These are phyloP conservation scores for Lomentospora prolificans DNA, from an alignment of 2,329 filamentous ascomycete species.

Conservation along the genomic window DNA sequence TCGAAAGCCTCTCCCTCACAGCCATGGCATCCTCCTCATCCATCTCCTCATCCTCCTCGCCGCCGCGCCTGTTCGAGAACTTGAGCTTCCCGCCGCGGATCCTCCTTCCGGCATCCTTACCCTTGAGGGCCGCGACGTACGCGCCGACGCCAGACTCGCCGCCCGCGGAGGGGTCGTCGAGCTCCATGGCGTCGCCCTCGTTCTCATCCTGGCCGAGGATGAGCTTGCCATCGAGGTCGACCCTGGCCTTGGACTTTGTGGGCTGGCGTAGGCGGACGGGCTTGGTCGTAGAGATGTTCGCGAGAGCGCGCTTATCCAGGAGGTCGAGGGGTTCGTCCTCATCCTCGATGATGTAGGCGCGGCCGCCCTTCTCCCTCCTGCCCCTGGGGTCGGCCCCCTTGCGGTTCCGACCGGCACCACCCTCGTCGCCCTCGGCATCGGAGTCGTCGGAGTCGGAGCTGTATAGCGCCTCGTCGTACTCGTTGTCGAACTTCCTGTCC, in stretches of 20 bases:
- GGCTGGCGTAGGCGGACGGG: constrained; percentile 55
- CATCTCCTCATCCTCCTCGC: constrained; percentile 41
- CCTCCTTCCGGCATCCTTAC: constrained; percentile 54
- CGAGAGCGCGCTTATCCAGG: constrained; percentile 77
- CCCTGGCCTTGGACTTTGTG: constrained; percentile 52
- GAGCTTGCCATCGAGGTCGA: constrained; percentile 70
- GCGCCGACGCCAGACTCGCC: constrained; percentile 50
- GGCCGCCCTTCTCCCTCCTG: constrained; percentile 46
- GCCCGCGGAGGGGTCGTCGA: constrained; percentile 53
- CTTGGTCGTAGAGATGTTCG: constrained; percentile 87
- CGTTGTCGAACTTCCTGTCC: constrained; percentile 63
- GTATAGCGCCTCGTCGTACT: constrained; percentile 94
- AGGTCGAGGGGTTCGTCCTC: constrained; percentile 93
- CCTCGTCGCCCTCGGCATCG: constrained; percentile 50
- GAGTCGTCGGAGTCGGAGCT: constrained; percentile 57
- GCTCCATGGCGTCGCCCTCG: constrained; percentile 48
- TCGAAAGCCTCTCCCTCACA: constrained; percentile 36
- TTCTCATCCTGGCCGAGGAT: constrained; percentile 54
- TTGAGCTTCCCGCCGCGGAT: constrained; percentile 60
- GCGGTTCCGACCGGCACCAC: constrained; percentile 34
- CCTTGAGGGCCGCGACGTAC: constrained; percentile 60
- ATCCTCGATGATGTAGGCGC: constrained; percentile 85
- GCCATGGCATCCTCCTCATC: constrained; percentile 41
- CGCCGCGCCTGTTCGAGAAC: constrained; percentile 54
- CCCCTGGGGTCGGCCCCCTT: constrained; percentile 25